Evolutionary conservation across 2,329 filamentous ascomycete genomes (phyloP), one percentile per base, ranked within the genome.

Genomic region (Aspergillus bombycis): DNA sequence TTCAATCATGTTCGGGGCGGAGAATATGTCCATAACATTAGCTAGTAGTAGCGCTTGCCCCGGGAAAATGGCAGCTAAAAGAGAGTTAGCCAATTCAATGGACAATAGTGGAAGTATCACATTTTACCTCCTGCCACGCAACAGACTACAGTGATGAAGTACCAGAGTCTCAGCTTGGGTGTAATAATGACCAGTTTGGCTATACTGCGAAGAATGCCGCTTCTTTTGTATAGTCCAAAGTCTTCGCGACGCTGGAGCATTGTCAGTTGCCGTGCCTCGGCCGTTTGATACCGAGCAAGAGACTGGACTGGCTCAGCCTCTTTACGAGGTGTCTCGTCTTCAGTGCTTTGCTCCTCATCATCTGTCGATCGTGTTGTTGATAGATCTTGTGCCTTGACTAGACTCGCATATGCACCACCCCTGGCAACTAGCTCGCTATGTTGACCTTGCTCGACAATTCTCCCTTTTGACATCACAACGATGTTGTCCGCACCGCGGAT

Each of bases 331-430:
- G 7, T 34, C 5, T 52, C 28, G 12, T 50, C 46, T 14, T 52
- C 48, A n/a, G 28, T 52, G n/a, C 28, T 34, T 52, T 52, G 48
- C 12, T 52, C 48, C 48, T 32, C 48, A 21, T 21, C 16, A 32
- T 34, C 28, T 52, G 16, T 19, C n/a, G 48, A 32, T n/a, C 16
- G 48, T 52, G 28, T 50, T 53, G 26, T 23, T 41, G 26, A 85
- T 32, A 52, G 77, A 64, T 83, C 80, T 70, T 85, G 83, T 7
- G 80, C 81, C 41, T 72, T 72, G 3, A 85, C 83, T 45, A 83
- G 71, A 3, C 68, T 67, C 1, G 77, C 74, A 65, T 82, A 83
- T 2, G 70, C 65, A 1, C 79, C 80, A 21, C 75, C 71, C 14
- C 57, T 61, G 3, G 68, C 68, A 16, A 83, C 58, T 1, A 83